Conservation (phyloP, 2,329 filamentous ascomycete species). For the Bisporella sp. region DNA sequence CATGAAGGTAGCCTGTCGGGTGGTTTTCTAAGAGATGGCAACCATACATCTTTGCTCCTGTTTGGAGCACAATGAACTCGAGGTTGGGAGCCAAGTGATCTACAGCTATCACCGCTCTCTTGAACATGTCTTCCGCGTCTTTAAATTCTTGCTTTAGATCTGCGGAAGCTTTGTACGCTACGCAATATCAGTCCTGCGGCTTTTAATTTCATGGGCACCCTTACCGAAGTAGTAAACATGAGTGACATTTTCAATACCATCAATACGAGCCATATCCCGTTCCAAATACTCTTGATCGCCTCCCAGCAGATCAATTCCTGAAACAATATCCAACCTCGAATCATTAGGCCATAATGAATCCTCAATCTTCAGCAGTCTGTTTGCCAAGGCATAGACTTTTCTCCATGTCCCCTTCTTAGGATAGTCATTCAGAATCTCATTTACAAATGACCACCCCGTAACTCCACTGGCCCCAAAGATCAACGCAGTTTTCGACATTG, state of each 20-base stretch:
- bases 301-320: conserved; percentile 34
- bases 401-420: conserved; percentile 36
- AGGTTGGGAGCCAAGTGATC: conserved; percentile 28
- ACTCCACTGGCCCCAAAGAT: too few relatives aligned
- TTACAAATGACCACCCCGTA: too few relatives aligned
- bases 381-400: conserved; percentile 40
- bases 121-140: conserved; percentile 35
- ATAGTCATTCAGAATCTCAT: conserved; percentile 25
- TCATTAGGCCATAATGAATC: conserved; percentile 33
- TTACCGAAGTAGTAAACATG: conserved; percentile 36
- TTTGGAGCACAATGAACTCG: conserved; percentile 32
- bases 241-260: conserved; percentile 31
- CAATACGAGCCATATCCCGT: conserved; percentile 26
- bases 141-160: conserved; percentile 32
- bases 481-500: too few relatives aligned
- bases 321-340: conserved; percentile 32
- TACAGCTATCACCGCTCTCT: conserved; percentile 30
- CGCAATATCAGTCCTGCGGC: not conserved
- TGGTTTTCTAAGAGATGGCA: conserved; percentile 34
- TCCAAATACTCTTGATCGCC: conserved; percentile 33
- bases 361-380: conserved; percentile 31
- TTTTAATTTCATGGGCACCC: conserved; percentile 1
- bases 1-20: conserved; percentile 29
- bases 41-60: conserved; percentile 33
- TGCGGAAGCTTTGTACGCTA: conserved; percentile 34